Evolutionary conservation across 164 flowering plant species (phyloP).

Genomic region (Umbellularia californica): DNA sequence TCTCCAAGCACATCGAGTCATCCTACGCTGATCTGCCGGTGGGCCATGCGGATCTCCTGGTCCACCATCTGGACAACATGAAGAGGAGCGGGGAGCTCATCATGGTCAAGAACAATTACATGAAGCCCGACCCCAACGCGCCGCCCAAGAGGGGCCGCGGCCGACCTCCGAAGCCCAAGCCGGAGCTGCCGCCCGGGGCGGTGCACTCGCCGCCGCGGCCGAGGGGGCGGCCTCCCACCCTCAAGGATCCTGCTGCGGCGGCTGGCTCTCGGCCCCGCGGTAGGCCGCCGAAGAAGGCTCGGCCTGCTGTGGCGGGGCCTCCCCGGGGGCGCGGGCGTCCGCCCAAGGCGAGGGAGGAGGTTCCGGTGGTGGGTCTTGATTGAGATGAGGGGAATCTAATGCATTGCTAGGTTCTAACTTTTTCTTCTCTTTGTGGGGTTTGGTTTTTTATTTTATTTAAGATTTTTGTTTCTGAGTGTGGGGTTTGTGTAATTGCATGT

Average conservation of each 20-base stretch:
- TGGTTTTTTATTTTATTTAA: constrained; percentile 1
- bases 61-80: constrained; percentile 61
- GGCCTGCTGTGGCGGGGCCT: background rate
- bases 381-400: constrained; percentile 6
- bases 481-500: constrained; percentile 34
- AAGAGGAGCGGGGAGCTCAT: constrained; percentile 59
- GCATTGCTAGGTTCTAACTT: background rate
- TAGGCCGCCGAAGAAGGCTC: constrained; percentile 64
- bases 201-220: constrained; percentile 40
- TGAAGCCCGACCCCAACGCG: constrained; percentile 57
- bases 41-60: constrained; percentile 49
- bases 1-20: constrained; percentile 62
- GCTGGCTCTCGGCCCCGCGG: constrained; percentile 40
- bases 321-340: constrained; percentile 55
- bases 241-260: constrained; percentile 39
- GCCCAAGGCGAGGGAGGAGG: constrained; percentile 46
- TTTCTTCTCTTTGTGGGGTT: background rate
- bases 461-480: background rate
- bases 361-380: constrained; percentile 25
- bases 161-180: constrained; percentile 80
- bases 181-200: constrained; percentile 26
- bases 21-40: constrained; percentile 54
- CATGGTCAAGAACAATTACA: constrained; percentile 66
- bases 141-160: constrained; percentile 84
- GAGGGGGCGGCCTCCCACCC: constrained; percentile 64